These are phyloP conservation scores for Pyrus communis DNA, from an alignment of 306 rosid genomes.

Conservation along the genomic window DNA sequence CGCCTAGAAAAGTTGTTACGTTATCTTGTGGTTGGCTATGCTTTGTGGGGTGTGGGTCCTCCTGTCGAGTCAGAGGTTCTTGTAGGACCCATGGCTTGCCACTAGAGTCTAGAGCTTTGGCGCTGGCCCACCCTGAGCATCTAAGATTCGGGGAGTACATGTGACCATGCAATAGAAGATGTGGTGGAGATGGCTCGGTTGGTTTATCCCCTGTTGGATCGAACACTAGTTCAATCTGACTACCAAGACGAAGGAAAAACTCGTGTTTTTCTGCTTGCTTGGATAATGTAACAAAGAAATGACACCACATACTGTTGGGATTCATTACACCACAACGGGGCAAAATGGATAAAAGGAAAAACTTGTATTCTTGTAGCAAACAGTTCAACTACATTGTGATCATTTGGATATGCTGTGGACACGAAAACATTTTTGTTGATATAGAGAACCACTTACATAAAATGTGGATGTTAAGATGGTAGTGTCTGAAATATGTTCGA, in stretches of 20 bases:
- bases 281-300: background rate
- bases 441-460: too few species aligned
- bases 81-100: background rate
- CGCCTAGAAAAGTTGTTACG: conserved; percentile 23
- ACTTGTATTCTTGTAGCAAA: background rate
- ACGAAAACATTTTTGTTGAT: too few species aligned
- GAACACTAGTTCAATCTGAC: background rate
- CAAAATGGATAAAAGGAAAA: background rate
- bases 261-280: background rate
- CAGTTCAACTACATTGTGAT: background rate
- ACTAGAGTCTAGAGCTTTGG: background rate
- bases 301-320: background rate
- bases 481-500: too few species aligned
- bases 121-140: background rate
- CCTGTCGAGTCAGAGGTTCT: background rate
- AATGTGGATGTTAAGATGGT: too few species aligned
- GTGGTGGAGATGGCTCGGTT: conserved; percentile 2
- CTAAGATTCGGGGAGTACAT: background rate
- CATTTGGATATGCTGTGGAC: background rate
- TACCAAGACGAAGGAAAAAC: background rate
- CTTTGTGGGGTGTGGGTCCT: conserved; percentile 29
- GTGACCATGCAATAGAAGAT: background rate
- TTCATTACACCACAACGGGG: background rate
- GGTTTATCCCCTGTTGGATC: background rate
- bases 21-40: conserved; percentile 63